Percentiles rank a stretch among this genome's conserved stretches.
These are phyloP conservation scores for Apium graveolens DNA, from an alignment of 129 eudicot genomes.

Conservation along the genomic window DNA sequence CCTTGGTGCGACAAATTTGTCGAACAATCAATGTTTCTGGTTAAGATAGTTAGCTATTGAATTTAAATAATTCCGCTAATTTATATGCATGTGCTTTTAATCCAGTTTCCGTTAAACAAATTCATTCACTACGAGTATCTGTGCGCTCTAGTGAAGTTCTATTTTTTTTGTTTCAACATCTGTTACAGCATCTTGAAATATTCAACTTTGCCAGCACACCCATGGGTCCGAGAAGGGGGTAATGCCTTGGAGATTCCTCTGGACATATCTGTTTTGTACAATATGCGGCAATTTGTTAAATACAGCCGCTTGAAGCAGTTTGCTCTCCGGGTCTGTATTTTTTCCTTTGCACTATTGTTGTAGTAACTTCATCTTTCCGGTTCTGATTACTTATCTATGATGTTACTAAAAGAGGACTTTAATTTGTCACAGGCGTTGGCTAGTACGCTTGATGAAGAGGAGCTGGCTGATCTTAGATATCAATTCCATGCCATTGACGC, in stretches of 20 bases:
- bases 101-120: neutral
- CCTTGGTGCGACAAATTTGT: neutral
- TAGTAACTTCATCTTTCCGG: neutral
- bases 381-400: neutral
- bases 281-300: constrained; percentile 89
- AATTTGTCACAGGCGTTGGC: constrained; percentile 68
- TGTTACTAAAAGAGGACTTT: neutral
- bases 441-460: constrained; percentile 82
- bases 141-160: constrained; percentile 6
- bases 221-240: constrained; percentile 99
- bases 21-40: neutral
- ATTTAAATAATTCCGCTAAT: neutral
- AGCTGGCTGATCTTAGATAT: constrained; percentile 81
- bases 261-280: constrained; percentile 79
- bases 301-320: constrained; percentile 93
- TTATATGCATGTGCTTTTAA: neutral
- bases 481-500: constrained; percentile 92
- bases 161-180: neutral
- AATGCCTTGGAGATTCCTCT: constrained; percentile 92
- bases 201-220: constrained; percentile 55
- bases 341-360: neutral
- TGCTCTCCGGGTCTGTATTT: constrained; percentile 47
- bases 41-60: neutral
- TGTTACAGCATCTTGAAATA: constrained; percentile 7
- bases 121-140: neutral